A percentile compares a stretch with the other conserved stretches of the same genome.
Conservation (phyloP, 345 rosid species). For the Hirschfeldia incana region DNA sequence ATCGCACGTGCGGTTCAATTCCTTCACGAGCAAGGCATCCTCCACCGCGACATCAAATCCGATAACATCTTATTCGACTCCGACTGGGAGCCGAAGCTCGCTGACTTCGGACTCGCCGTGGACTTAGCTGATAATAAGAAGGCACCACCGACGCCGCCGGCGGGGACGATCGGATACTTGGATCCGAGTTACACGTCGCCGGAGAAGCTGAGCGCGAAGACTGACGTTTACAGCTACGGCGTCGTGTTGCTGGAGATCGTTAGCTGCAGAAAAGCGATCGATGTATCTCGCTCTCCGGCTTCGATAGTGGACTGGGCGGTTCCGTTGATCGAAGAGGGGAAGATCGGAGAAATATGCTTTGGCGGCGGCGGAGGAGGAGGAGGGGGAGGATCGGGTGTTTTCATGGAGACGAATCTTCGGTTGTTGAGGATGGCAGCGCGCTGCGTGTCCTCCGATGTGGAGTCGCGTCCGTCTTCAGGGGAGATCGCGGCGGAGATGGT, state of each 20-base stretch:
- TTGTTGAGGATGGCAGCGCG: slow-evolving; percentile 54
- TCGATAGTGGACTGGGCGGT: slow-evolving; percentile 70
- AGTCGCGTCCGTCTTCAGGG: slow-evolving; percentile 46
- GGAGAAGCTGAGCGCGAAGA: slow-evolving; percentile 52
- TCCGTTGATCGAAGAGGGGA: slow-evolving; percentile 44
- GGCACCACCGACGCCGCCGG: slow-evolving; percentile 38
- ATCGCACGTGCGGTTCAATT: slow-evolving; percentile 60
- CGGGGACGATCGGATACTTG: slow-evolving; percentile 77
- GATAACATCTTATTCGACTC: slow-evolving; percentile 64
- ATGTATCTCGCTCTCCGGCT: slow-evolving; percentile 48
- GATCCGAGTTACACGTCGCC: slow-evolving; percentile 70
- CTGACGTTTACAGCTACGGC: slow-evolving; percentile 69
- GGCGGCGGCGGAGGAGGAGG: slow-evolving; percentile 29
- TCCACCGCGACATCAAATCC: slow-evolving; percentile 81
- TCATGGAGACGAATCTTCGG: slow-evolving; percentile 31
- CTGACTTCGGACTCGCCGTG: slow-evolving; percentile 66
- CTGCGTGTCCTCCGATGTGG: slow-evolving; percentile 51
- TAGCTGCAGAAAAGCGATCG: slow-evolving; percentile 65
- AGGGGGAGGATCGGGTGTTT: slow-evolving; percentile 40
- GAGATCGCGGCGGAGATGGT: slow-evolving; percentile 52
- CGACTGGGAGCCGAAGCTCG: slow-evolving; percentile 56
- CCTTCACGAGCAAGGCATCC: slow-evolving; percentile 52
- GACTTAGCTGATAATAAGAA: slow-evolving; percentile 44
- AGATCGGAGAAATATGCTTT: slow-evolving; percentile 44
- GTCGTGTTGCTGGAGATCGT: slow-evolving; percentile 68